These are phyloP conservation scores for Amphichorda felina DNA, from an alignment of 2,329 filamentous ascomycete species.

Conservation along the genomic window DNA sequence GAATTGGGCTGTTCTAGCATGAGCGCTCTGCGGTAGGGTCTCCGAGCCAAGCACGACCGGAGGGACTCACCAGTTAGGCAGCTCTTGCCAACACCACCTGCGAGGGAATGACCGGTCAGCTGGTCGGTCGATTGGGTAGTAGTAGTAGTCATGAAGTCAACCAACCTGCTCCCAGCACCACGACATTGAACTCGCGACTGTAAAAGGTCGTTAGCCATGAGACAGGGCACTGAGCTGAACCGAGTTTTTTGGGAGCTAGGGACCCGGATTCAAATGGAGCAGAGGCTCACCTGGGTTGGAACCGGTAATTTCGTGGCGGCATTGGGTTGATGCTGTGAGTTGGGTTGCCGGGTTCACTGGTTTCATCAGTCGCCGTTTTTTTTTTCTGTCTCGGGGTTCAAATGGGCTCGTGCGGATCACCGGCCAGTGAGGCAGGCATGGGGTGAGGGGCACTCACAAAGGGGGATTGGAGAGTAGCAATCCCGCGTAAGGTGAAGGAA, in stretches of 20 bases:
- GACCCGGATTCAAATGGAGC: background rate
- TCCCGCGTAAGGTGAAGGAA: too few species aligned
- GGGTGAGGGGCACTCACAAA: too few species aligned
- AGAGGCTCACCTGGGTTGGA: constrained; percentile 8
- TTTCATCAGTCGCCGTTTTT: too few species aligned
- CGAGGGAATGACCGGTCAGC: constrained; percentile 16
- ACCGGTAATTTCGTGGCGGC: constrained; percentile 4
- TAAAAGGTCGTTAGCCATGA: constrained; percentile 1
- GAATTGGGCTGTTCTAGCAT: constrained; percentile 58
- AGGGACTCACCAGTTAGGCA: constrained; percentile 68
- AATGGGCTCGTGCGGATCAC: too few species aligned
- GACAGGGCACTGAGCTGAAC: background rate
- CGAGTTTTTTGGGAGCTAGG: too few species aligned
- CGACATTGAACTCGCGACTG: constrained; percentile 71
- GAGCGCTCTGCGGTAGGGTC: constrained; percentile 7
- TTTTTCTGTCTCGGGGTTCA: too few species aligned
- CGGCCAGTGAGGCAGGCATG: too few species aligned
- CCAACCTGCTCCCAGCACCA: constrained; percentile 69
- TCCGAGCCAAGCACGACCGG: constrained; percentile 6
- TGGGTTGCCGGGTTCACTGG: too few species aligned
- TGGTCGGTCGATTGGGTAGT: constrained; percentile 6
- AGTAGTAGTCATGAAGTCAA: constrained; percentile 9
- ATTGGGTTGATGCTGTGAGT: background rate
- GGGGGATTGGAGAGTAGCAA: too few species aligned
- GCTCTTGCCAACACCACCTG: constrained; percentile 84